These are phyloP conservation scores for Penicillium decumbens DNA, from an alignment of 2,329 filamentous ascomycete genomes.

Conservation along the genomic window DNA sequence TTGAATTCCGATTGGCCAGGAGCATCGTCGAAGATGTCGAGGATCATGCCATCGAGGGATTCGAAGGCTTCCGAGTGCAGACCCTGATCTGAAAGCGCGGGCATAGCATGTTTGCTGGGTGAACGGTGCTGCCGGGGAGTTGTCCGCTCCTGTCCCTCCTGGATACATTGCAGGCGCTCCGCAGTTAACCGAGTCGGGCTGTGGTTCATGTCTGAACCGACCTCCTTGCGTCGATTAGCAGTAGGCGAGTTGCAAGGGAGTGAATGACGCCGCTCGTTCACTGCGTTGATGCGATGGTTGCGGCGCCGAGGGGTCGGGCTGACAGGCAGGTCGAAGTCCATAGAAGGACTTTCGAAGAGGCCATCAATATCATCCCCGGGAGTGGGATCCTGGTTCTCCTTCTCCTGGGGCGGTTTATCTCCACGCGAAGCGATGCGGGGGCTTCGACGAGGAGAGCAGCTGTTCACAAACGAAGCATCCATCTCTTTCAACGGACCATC, in stretches of 20 bases:
- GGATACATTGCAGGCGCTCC: conserved; percentile 34
- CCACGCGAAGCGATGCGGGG: conserved; percentile 36
- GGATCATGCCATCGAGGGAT: conserved; percentile 34
- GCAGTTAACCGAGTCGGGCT: conserved; percentile 31
- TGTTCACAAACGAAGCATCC: conserved; percentile 41
- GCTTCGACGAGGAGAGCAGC: conserved; percentile 44
- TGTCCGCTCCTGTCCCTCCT: conserved; percentile 24
- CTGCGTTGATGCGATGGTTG: conserved; percentile 45
- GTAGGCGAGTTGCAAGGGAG: conserved; percentile 37
- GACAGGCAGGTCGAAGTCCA: conserved; percentile 53
- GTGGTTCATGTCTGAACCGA: conserved; percentile 14
- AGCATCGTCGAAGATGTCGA: conserved; percentile 38
- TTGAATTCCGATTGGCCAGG: conserved; percentile 27
- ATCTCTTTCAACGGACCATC: conserved; percentile 36
- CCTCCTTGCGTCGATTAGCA: conserved; percentile 23
- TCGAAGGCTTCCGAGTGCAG: conserved; percentile 28
- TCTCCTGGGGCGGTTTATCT: conserved; percentile 47
- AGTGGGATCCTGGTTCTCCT: conserved; percentile 53
- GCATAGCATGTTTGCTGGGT: conserved; percentile 23
- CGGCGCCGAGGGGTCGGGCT: conserved; percentile 51
- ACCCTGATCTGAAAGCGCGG: conserved; percentile 21
- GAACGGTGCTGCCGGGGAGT: conserved; percentile 23
- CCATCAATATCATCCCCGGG: conserved; percentile 53
- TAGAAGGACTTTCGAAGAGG: conserved; percentile 60
- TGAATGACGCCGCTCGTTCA: conserved; percentile 35